Evolutionary conservation across 1,139 yeast species (phyloP).

Genomic region (Taiozyma sp.): DNA sequence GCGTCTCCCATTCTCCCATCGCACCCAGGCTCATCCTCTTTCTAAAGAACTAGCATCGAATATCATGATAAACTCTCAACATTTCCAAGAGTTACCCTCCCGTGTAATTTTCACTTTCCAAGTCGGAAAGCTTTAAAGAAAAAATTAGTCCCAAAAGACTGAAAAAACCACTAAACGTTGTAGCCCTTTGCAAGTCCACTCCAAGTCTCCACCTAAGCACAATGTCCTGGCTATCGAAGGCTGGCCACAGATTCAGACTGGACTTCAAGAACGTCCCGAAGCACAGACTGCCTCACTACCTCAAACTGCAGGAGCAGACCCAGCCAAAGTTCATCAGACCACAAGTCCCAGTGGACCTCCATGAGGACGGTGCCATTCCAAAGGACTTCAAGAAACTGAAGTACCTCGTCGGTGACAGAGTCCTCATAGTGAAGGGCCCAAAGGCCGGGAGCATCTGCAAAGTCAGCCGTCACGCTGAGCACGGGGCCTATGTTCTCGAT

Average conservation of each 20-base stretch:
- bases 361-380: constrained; percentile 34
- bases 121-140: no score
- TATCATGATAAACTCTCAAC: no score
- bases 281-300: constrained; percentile 24
- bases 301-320: constrained; percentile 24
- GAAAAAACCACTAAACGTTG: neutral
- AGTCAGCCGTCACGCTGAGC: constrained; percentile 39
- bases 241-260: constrained; percentile 22
- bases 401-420: constrained; percentile 60
- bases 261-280: constrained; percentile 24
- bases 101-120: neutral
- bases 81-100: neutral
- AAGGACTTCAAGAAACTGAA: constrained; percentile 42
- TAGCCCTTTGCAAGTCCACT: neutral
- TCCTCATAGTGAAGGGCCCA: constrained; percentile 61
- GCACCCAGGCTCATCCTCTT: no score
- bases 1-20: no score
- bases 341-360: constrained; percentile 27
- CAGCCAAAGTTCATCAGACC: constrained; percentile 32
- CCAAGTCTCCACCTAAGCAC: neutral
- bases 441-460: constrained; percentile 71
- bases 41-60: no score
- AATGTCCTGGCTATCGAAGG: constrained; percentile 24
- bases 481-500: constrained; percentile 50
- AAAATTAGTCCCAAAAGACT: neutral